Evolutionary conservation across 495 filamentous ascomycete genomes (phyloP).

Genomic region (Platismatia glauca): DNA sequence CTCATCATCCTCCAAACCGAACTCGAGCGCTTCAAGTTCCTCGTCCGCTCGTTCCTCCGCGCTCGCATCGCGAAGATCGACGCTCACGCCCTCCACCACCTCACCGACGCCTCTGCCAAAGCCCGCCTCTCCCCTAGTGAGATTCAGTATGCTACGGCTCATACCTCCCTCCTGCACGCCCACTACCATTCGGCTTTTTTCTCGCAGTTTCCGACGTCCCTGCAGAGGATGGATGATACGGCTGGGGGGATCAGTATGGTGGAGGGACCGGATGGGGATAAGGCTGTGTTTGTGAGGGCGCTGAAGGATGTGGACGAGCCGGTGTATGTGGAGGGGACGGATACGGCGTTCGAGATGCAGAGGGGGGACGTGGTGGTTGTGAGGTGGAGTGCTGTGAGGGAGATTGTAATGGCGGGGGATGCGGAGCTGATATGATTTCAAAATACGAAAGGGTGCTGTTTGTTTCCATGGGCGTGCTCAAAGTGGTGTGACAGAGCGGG

Average conservation of each 20-base stretch:
- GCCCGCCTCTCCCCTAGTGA: constrained; percentile 61
- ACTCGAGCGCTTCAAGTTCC: constrained; percentile 83
- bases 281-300: constrained; percentile 76
- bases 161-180: constrained; percentile 68
- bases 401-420: constrained; percentile 59
- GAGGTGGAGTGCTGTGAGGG: constrained; percentile 73
- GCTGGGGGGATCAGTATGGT: constrained; percentile 87
- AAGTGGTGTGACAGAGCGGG: too few species aligned
- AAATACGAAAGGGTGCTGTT: not conserved
- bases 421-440: constrained; percentile 70
- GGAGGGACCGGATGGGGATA: constrained; percentile 69
- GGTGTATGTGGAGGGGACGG: constrained; percentile 45
- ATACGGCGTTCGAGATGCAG: constrained; percentile 50
- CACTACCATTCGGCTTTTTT: constrained; percentile 82
- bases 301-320: constrained; percentile 53
- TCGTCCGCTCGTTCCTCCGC: constrained; percentile 76
- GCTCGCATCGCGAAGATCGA: constrained; percentile 70
- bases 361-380: constrained; percentile 83
- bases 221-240: constrained; percentile 83
- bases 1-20: constrained; percentile 96
- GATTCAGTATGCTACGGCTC: constrained; percentile 65
- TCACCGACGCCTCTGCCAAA: constrained; percentile 28
- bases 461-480: too few species aligned
- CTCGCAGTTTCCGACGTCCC: constrained; percentile 59
- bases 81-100: constrained; percentile 37